Base-by-base conservation (phyloP, 2,329 filamentous ascomycete genomes). In the Fusarium drepaniforme region DNA sequence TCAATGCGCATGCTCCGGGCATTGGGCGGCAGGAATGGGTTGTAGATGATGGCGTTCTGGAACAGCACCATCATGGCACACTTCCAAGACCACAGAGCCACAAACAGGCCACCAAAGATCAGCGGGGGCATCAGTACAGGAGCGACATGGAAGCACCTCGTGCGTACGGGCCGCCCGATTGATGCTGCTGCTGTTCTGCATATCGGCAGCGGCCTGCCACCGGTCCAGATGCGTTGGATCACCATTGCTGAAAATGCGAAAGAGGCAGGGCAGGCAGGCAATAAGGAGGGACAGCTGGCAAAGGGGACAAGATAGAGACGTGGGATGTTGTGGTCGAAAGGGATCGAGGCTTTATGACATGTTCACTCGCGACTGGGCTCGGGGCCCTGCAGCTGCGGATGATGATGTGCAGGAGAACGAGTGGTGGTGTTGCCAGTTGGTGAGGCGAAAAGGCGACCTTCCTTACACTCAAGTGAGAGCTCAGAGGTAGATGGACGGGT, bases 31-130 rank as follows among this genome's bases (percentile, higher is more conserved):
- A 95, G 83, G 56, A 92, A 93, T 0, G 93, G 93, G 85, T 95
- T 94, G 83, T 95, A 96, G 69, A 96, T 93, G 79, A 96, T 94
- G 80, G 93, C 92, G 79, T 96, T 94, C 83, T 96, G 94, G 80
- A 95, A 93, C 6, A 93, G 76, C 33, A 96, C 86, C 84, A 95
- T 90, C 91, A 94, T 93, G 64, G 91, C 82, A 79, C 93, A 95
- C 79, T 92, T 91, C 86, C 89, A 91, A 3, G 83, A 85, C 88
- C 88, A 96, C 16, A 96, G 84, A 5, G 87, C 87, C 21, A 93
- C 77, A 5, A 94, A 86, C 40, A 96, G 85, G 2, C 92, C 91
- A 16, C 86, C 81, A 78, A 95, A 95, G 51, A 94, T 85, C 8
- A 89, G 79, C 0, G 94, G 94, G 9, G 93, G 91, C 5, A 93